phyloP scores from a whole-genome alignment of 176 grass and related monocot species.

The Eleusine coracana region DNA sequence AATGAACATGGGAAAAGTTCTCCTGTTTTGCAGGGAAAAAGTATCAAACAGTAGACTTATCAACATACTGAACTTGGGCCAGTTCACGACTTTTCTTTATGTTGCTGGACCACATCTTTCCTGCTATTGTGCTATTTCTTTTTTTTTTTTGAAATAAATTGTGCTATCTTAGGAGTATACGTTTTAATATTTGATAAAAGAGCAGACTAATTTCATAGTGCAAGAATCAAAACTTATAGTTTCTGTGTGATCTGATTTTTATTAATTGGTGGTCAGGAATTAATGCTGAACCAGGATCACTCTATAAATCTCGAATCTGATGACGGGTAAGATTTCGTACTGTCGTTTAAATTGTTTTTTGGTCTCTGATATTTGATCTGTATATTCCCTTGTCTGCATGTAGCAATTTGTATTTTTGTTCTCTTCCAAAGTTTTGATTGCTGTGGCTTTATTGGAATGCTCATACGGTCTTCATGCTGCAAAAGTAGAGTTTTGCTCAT shows the following conservation, averaged over 20 bases:
- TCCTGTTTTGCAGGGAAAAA: background rate
- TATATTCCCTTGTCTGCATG: background rate
- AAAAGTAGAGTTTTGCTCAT: constrained; percentile 5
- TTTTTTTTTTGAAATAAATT: background rate
- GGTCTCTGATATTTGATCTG: constrained; percentile 9
- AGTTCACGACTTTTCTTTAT: background rate
- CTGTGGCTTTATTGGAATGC: background rate
- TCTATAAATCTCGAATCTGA: constrained; percentile 57
- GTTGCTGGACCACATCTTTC: background rate
- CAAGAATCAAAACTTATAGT: constrained; percentile 13
- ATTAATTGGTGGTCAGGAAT: constrained; percentile 63
- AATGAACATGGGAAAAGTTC: background rate
- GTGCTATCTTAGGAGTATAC: background rate
- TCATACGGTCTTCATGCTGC: constrained; percentile 16
- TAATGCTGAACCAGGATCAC: constrained; percentile 73
- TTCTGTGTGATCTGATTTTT: constrained; percentile 29
- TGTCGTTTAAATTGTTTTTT: constrained; percentile 16
- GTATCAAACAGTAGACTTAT: background rate
- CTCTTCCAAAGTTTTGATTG: constrained; percentile 15
- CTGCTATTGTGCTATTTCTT: constrained; percentile 4
- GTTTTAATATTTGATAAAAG: constrained; percentile 21
- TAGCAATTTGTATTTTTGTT: constrained; percentile 11
- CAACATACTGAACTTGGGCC: constrained; percentile 15
- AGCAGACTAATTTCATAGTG: constrained; percentile 2
- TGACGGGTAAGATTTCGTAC: constrained; percentile 63